Evolutionary conservation across 2,329 filamentous ascomycete genomes (phyloP).

Genomic region (Ophiostoma pallidulum): DNA sequence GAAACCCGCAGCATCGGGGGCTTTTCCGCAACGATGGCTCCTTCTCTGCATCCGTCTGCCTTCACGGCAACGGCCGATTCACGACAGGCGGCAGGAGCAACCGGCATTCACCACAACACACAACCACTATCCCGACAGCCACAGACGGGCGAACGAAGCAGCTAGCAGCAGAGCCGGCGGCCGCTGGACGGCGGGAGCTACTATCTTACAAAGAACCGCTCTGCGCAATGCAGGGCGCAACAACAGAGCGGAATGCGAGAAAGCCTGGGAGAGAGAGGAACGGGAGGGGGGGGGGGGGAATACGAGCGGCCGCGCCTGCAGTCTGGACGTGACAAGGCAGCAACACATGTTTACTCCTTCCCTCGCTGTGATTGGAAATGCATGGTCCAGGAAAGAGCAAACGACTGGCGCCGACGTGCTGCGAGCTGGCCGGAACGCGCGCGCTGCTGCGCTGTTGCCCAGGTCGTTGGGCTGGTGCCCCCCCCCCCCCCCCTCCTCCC

Average conservation of each 20-base stretch:
- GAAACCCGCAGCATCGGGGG: too few relatives aligned
- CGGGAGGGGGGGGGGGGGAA: background rate
- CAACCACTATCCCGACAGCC: background rate
- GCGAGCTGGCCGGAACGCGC: too few relatives aligned
- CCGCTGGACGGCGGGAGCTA: too few relatives aligned
- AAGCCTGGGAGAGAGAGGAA: background rate
- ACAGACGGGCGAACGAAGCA: too few relatives aligned
- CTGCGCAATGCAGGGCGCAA: too few relatives aligned
- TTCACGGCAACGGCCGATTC: too few relatives aligned
- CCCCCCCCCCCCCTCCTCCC: background rate
- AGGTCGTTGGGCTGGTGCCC: background rate
- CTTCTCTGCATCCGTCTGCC: too few relatives aligned
- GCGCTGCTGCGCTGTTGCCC: too few relatives aligned
- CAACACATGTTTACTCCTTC: constrained; percentile 6
- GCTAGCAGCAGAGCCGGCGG: too few relatives aligned
- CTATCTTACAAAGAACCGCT: too few relatives aligned
- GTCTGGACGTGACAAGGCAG: constrained; percentile 2
- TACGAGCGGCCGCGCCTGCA: background rate
- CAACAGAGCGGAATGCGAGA: background rate
- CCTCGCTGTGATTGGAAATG: constrained; percentile 2
- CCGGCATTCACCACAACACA: background rate
- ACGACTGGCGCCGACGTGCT: background rate
- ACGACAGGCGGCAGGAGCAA: background rate
- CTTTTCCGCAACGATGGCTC: too few relatives aligned
- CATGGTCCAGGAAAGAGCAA: background rate